Conservation (phyloP, 2,329 filamentous ascomycete species). For the Microsporum ferrugineum region DNA sequence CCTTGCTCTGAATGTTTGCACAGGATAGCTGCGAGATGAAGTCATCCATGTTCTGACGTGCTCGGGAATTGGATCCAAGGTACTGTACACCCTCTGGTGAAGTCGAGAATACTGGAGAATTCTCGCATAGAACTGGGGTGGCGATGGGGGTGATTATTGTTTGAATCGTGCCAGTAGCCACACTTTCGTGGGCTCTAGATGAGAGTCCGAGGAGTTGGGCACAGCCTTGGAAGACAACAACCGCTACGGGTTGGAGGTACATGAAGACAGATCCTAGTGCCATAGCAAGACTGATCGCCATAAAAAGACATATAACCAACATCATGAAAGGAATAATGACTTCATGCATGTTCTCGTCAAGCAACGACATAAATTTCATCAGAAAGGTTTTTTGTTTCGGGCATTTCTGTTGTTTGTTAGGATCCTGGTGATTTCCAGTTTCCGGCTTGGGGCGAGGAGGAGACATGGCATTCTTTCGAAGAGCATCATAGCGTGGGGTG, state of each 20-base stretch:
- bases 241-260: neutral
- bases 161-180: neutral
- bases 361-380: neutral
- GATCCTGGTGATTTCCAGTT: neutral
- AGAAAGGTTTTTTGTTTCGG: neutral
- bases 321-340: no score
- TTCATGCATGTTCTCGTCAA: neutral
- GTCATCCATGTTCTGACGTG: slow-evolving; percentile 17
- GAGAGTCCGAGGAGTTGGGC: neutral
- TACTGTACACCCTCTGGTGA: neutral
- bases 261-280: neutral
- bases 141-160: neutral
- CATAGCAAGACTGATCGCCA: neutral
- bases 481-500: neutral
- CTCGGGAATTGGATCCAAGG: neutral
- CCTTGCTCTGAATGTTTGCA: slow-evolving; percentile 8
- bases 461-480: no score
- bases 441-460: neutral
- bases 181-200: neutral
- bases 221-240: neutral
- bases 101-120: neutral
- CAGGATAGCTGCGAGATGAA: slow-evolving; percentile 20
- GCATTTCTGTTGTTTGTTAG: neutral
- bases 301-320: neutral
- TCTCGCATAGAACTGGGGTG: neutral